These are phyloP conservation scores for Trichoderma aggressivum DNA, from an alignment of 2,329 filamentous ascomycete species.

Conservation along the genomic window DNA sequence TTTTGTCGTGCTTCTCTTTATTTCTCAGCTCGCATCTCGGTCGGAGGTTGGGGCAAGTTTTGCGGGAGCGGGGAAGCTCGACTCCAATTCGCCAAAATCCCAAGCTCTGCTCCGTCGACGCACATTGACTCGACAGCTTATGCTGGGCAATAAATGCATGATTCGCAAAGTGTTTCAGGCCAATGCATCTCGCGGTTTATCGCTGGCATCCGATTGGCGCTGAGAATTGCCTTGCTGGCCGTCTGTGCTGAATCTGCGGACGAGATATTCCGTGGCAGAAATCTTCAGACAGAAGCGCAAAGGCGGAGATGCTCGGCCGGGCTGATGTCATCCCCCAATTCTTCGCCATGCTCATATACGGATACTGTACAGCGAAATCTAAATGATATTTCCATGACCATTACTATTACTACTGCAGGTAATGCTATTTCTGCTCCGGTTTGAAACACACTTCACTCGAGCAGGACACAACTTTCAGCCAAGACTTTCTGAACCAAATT, in stretches of 20 bases:
- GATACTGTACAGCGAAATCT: neutral
- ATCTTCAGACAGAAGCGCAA: neutral
- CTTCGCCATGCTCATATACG: neutral
- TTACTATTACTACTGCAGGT: neutral
- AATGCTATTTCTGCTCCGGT: neutral
- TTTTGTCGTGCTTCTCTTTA: neutral
- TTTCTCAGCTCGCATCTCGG: too few species aligned
- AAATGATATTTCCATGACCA: neutral
- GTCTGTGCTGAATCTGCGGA: neutral
- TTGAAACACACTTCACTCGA: neutral
- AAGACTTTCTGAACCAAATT: neutral
- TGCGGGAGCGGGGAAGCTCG: neutral
- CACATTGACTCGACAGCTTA: neutral
- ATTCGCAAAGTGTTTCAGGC: neutral
- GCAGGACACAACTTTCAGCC: neutral
- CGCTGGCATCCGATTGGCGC: neutral
- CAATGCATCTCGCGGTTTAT: neutral
- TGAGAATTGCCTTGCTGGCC: neutral
- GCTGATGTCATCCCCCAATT: conserved; percentile 1
- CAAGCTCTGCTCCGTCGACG: neutral
- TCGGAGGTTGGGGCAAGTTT: neutral
- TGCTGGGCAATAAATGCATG: neutral
- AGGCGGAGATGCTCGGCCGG: neutral
- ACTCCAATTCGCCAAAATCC: neutral
- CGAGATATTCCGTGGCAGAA: neutral